Evolutionary conservation across 2,329 filamentous ascomycete species (phyloP).

Genomic region (Chaetomiaceae sp.): DNA sequence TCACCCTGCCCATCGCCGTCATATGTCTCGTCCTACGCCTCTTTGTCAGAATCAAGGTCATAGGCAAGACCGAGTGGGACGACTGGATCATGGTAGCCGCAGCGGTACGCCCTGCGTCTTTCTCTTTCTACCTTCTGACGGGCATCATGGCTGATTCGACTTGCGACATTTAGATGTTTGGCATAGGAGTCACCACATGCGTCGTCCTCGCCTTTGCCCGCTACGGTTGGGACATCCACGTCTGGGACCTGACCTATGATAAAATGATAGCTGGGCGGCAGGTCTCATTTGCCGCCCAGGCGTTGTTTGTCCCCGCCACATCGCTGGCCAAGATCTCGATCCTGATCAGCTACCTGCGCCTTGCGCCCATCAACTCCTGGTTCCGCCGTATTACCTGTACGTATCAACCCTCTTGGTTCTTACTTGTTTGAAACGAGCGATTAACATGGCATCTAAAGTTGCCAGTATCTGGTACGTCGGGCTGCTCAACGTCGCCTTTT

Average conservation of each 20-base stretch:
- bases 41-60: constrained; percentile 35
- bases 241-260: constrained; percentile 34
- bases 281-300: constrained; percentile 39
- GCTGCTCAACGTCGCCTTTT: constrained; percentile 30
- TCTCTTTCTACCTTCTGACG: background rate
- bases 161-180: constrained; percentile 29
- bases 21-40: constrained; percentile 35
- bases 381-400: constrained; percentile 33
- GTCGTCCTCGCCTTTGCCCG: constrained; percentile 34
- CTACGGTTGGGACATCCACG: constrained; percentile 38
- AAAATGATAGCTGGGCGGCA: constrained; percentile 32
- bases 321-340: constrained; percentile 39
- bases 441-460: constrained; percentile 9
- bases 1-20: constrained; percentile 34
- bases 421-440: background rate
- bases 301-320: constrained; percentile 38
- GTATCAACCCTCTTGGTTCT: background rate
- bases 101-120: constrained; percentile 28
- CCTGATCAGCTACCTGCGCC: constrained; percentile 37
- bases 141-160: background rate
- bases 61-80: constrained; percentile 35
- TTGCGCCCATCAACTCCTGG: constrained; percentile 33
- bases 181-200: constrained; percentile 33
- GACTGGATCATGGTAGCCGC: constrained; percentile 42
- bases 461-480: constrained; percentile 29